Evolutionary conservation across 345 rosid species (phyloP).

Genomic region (Psidium guajava): DNA sequence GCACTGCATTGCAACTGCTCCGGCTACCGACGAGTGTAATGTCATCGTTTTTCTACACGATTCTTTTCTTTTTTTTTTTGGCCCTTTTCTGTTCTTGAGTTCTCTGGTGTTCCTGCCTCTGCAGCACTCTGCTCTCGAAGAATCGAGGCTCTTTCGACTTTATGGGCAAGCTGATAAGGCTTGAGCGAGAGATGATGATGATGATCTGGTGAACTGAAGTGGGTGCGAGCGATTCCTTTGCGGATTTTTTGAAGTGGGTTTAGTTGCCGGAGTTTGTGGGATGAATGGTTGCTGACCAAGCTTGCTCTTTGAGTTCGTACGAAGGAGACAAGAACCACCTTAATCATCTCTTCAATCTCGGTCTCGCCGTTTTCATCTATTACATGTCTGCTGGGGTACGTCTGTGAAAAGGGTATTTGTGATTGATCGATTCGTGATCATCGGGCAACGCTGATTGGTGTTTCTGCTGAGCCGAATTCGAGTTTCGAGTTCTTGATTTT

Average conservation of each 20-base stretch:
- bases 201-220: neutral
- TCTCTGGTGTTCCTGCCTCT: neutral
- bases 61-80: neutral
- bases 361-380: neutral
- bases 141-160: neutral
- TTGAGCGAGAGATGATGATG: neutral
- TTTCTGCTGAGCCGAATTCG: neutral
- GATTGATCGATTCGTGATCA: neutral
- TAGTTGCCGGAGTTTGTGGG: neutral
- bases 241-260: neutral
- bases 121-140: neutral
- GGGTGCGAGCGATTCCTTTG: neutral
- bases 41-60: neutral
- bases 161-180: neutral
- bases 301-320: neutral
- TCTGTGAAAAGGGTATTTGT: neutral
- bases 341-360: neutral
- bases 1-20: neutral
- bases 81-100: neutral
- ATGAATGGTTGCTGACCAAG: neutral
- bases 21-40: neutral
- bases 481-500: neutral
- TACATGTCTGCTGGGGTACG: neutral
- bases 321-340: neutral
- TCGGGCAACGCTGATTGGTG: neutral